Evolutionary conservation across 192 early-diverging fungal species (phyloP).

Genomic region (Entophlyctis luteolus): DNA sequence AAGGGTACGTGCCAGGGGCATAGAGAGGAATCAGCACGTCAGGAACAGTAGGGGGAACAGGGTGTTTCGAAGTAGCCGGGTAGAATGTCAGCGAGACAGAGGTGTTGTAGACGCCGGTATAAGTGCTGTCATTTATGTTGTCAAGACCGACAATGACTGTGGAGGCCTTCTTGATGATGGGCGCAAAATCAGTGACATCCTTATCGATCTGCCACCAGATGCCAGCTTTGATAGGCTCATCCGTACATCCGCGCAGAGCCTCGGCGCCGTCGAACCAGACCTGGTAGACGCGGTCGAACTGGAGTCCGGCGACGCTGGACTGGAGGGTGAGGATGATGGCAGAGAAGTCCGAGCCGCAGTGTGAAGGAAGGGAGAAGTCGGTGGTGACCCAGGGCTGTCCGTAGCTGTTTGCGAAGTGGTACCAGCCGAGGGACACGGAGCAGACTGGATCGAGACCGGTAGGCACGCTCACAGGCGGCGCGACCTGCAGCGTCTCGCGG

Average conservation of each 20-base stretch:
- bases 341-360: slow-evolving; percentile 14
- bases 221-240: slow-evolving; percentile 24
- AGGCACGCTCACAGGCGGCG: slow-evolving; percentile 4
- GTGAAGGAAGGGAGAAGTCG: slow-evolving; percentile 5
- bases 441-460: neutral
- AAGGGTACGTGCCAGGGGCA: slow-evolving; percentile 9
- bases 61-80: neutral
- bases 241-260: slow-evolving; percentile 16
- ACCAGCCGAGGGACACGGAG: neutral
- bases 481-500: slow-evolving; percentile 15
- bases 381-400: slow-evolving; percentile 25
- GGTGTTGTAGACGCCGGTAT: slow-evolving; percentile 27
- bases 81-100: slow-evolving; percentile 28
- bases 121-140: slow-evolving; percentile 21
- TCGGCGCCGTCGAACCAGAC: slow-evolving; percentile 29
- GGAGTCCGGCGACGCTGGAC: slow-evolving; percentile 20
- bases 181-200: slow-evolving; percentile 24
- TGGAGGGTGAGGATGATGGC: slow-evolving; percentile 10
- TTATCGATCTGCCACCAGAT: slow-evolving; percentile 26
- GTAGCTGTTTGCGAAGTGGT: slow-evolving; percentile 25
- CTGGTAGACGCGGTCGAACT: slow-evolving; percentile 29
- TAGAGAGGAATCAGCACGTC: slow-evolving; percentile 25
- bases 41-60: neutral
- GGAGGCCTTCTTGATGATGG: neutral
- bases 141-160: slow-evolving; percentile 27